Evolutionary conservation across 2,329 filamentous ascomycete genomes (phyloP).

Genomic region (Amylocarpus encephaloides): DNA sequence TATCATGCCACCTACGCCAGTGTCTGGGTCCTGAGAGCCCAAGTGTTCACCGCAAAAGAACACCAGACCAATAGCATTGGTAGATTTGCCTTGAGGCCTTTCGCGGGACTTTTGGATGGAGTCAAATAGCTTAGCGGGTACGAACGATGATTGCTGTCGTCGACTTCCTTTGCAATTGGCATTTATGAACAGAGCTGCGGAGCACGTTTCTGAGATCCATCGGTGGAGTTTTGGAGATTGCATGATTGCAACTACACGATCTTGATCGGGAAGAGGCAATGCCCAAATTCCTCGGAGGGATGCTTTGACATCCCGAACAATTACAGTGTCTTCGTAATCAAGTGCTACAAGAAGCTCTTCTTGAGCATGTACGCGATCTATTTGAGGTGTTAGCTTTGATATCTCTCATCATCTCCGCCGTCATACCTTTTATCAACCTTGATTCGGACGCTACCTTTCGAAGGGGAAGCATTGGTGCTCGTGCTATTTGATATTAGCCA

Average conservation of each 20-base stretch:
- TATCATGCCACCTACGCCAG: not conserved
- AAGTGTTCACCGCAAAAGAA: constrained; percentile 2
- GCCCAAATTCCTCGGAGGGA: constrained; percentile 1
- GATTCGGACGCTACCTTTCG: not conserved
- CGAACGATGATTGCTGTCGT: not conserved
- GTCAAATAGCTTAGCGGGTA: not conserved
- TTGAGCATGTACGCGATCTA: not conserved
- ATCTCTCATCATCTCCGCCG: not conserved
- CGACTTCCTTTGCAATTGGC: not conserved
- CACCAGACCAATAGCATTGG: not conserved
- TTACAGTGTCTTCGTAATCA: not conserved
- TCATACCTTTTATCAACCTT: not conserved
- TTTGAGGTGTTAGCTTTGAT: not conserved
- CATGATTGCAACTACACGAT: not conserved
- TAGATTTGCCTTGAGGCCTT: not conserved
- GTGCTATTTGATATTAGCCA: not conserved
- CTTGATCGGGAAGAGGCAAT: not conserved
- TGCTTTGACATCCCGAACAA: not conserved
- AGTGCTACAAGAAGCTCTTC: not conserved
- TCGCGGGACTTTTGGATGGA: not conserved
- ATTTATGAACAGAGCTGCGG: not conserved
- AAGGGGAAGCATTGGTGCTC: not conserved
- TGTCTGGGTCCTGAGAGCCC: not conserved
- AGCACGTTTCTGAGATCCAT: not conserved
- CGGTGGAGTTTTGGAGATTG: not conserved